Percentiles rank a stretch among this genome's conserved stretches.
These are phyloP conservation scores for Solanum commersonii DNA, from an alignment of 257 asterid genomes.

Conservation along the genomic window DNA sequence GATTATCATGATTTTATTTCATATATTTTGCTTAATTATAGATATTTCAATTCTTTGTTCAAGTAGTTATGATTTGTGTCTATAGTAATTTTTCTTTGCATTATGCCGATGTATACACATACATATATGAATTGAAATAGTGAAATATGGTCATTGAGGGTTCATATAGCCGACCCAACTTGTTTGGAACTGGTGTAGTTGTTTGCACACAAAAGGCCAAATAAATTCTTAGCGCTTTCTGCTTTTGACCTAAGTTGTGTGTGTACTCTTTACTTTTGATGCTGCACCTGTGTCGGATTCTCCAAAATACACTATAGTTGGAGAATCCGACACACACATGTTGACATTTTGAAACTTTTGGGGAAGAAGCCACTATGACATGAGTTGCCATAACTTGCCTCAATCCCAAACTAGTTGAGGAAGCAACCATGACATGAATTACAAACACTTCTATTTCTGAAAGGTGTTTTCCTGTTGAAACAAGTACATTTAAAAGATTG, in stretches of 20 bases:
- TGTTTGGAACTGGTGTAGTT: not conserved
- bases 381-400: not conserved
- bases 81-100: not conserved
- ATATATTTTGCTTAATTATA: not conserved
- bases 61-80: not conserved
- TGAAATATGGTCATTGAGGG: not conserved
- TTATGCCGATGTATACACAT: not conserved
- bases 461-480: not conserved
- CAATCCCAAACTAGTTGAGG: not conserved
- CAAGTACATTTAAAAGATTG: not conserved
- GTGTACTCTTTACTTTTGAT: not conserved
- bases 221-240: not conserved
- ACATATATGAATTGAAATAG: not conserved
- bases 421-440: not conserved
- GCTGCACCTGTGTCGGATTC: not conserved
- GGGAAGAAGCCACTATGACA: not conserved
- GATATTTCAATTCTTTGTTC: not conserved
- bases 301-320: not conserved
- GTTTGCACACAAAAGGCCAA: not conserved
- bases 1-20: not conserved
- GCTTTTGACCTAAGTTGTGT: not conserved
- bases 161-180: not conserved
- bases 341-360: not conserved
- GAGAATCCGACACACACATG: not conserved
- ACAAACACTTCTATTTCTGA: not conserved